phyloP scores from a whole-genome alignment of 2,329 filamentous ascomycete species.

The Xylaria hypoxylon region DNA sequence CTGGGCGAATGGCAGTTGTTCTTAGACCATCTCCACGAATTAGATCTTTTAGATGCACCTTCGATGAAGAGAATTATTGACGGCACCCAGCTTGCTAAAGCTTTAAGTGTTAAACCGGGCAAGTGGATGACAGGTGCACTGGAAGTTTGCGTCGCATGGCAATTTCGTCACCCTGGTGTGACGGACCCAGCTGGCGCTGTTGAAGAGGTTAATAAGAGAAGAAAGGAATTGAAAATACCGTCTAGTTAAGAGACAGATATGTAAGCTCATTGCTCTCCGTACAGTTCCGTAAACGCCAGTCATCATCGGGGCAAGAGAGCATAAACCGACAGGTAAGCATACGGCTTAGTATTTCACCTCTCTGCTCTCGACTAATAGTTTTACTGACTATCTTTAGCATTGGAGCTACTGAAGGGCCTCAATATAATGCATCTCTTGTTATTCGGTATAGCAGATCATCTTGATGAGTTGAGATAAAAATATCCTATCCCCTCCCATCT shows the following conservation, averaged over 20 bases:
- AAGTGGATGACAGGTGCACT: slow-evolving; percentile 87
- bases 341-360: neutral
- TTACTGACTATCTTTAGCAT: neutral
- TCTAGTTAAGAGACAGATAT: slow-evolving; percentile 18
- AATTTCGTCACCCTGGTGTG: slow-evolving; percentile 79
- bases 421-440: neutral
- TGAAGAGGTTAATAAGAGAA: slow-evolving; percentile 66
- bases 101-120: slow-evolving; percentile 76
- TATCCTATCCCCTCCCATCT: neutral
- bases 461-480: neutral
- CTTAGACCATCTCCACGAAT: slow-evolving; percentile 64
- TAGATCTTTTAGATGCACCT: slow-evolving; percentile 69
- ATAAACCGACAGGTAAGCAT: slow-evolving; percentile 8
- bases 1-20: slow-evolving; percentile 65
- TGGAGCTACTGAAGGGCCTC: neutral
- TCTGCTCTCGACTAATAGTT: neutral
- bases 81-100: slow-evolving; percentile 77
- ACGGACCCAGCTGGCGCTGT: slow-evolving; percentile 70
- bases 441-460: neutral
- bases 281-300: neutral
- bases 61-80: slow-evolving; percentile 75
- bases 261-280: neutral
- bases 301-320: neutral
- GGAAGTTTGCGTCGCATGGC: slow-evolving; percentile 86
- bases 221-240: slow-evolving; percentile 64